phyloP scores from a whole-genome alignment of 2,329 filamentous ascomycete species.

The Neoascochyta sp. region DNA sequence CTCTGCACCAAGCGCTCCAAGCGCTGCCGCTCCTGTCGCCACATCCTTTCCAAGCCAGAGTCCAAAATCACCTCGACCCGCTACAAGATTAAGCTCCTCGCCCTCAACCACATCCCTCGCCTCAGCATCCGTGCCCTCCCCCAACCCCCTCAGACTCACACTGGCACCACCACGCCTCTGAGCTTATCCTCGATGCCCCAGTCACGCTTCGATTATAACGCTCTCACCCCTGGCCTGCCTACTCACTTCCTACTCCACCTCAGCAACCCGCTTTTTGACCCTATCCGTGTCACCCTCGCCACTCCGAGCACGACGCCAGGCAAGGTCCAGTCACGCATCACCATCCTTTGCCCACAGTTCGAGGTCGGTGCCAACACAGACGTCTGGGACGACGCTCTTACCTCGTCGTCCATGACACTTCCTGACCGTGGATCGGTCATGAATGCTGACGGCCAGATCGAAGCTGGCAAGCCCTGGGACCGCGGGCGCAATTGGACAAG shows the following conservation, averaged over 20 bases:
- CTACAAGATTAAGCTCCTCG: constrained; percentile 89
- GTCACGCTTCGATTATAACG: constrained; percentile 44
- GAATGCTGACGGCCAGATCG: constrained; percentile 47
- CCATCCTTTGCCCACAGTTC: constrained; percentile 90
- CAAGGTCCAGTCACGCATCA: constrained; percentile 61
- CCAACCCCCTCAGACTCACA: constrained; percentile 37
- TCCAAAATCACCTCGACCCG: constrained; percentile 82
- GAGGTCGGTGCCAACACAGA: constrained; percentile 93
- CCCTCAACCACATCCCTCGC: constrained; percentile 77
- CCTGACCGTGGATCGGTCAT: constrained; percentile 24
- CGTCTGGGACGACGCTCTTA: constrained; percentile 84
- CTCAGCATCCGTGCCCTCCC: constrained; percentile 66
- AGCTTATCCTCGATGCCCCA: constrained; percentile 21
- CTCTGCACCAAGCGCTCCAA: constrained; percentile 91
- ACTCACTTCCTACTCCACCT: constrained; percentile 85
- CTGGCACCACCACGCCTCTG: constrained; percentile 50
- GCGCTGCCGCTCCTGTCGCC: constrained; percentile 85
- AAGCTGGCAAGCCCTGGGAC: constrained; percentile 96
- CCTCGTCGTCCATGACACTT: constrained; percentile 42
- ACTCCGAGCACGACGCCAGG: constrained; percentile 56
- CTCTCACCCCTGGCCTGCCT: constrained; percentile 49
- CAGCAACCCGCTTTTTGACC: constrained; percentile 91
- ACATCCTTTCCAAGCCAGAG: constrained; percentile 94
- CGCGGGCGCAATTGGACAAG: constrained; percentile 90
- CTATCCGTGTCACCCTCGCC: constrained; percentile 80